phyloP scores from a whole-genome alignment of 208 protist species.

The Trypanosoma avium region DNA sequence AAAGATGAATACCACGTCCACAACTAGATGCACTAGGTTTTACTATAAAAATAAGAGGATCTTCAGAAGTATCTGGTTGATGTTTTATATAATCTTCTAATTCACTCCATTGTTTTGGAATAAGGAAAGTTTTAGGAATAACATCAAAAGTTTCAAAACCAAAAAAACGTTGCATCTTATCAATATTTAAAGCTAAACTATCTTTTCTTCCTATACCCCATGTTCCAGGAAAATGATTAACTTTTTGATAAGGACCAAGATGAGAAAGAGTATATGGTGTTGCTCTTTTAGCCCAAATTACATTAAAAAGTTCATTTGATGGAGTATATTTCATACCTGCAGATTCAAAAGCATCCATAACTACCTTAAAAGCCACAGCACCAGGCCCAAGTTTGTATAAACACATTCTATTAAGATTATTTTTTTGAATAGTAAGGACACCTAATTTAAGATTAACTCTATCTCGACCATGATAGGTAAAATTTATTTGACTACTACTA shows the following conservation, averaged over 20 bases:
- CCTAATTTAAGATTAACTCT: constrained; percentile 44
- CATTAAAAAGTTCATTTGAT: constrained; percentile 85
- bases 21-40: constrained; percentile 90
- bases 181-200: constrained; percentile 77
- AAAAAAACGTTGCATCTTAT: constrained; percentile 76
- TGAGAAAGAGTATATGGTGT: constrained; percentile 74
- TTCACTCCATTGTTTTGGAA: constrained; percentile 69
- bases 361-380: constrained; percentile 89
- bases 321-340: constrained; percentile 83
- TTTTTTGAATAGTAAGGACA: constrained; percentile 61
- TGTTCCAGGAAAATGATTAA: constrained; percentile 93
- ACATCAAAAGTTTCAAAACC: constrained; percentile 76
- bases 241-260: constrained; percentile 85
- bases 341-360: constrained; percentile 85
- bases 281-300: constrained; percentile 91
- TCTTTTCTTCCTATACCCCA: constrained; percentile 92
- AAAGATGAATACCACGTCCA: constrained; percentile 83
- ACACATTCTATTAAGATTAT: constrained; percentile 84
- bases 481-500: constrained; percentile 60
- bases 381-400: constrained; percentile 90
- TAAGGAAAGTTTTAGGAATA: constrained; percentile 78
- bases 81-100: constrained; percentile 65
- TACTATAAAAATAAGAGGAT: constrained; percentile 84
- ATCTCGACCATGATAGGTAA: constrained; percentile 63
- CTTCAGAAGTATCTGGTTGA: constrained; percentile 52